These are phyloP conservation scores for Colletotrichum endophyticum DNA, from an alignment of 2,329 filamentous ascomycete genomes.

Conservation along the genomic window DNA sequence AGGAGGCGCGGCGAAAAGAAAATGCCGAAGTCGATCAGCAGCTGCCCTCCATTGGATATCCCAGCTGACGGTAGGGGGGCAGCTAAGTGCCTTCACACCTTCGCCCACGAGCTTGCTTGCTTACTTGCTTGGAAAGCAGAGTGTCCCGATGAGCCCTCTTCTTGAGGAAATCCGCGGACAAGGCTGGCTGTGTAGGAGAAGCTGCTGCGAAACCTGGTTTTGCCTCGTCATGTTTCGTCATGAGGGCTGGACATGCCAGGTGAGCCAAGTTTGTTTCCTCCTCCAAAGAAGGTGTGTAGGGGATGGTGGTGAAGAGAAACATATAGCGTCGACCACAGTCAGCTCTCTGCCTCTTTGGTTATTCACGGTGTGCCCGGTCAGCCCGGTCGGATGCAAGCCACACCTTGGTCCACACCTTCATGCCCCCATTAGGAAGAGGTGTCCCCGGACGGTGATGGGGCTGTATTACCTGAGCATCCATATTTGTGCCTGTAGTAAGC, in stretches of 20 bases:
- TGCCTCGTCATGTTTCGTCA: not conserved
- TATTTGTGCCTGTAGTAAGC: not conserved
- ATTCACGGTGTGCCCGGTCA: constrained; percentile 1
- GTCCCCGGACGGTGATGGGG: not conserved
- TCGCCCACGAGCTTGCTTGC: not conserved
- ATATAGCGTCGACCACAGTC: not conserved
- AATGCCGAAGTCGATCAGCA: not conserved
- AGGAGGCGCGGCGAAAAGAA: not conserved
- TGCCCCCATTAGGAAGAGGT: not conserved
- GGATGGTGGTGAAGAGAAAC: not conserved
- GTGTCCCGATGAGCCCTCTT: not conserved
- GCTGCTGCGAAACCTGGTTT: not conserved
- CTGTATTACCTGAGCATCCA: not conserved
- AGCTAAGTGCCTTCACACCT: not conserved
- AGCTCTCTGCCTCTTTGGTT: not conserved
- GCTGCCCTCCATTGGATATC: not conserved
- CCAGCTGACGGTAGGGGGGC: not conserved
- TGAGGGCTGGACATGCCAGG: not conserved
- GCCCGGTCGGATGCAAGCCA: constrained; percentile 4
- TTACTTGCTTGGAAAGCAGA: not conserved
- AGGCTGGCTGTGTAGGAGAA: not conserved
- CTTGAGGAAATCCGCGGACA: not conserved
- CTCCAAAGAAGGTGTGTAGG: not conserved
- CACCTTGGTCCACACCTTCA: not conserved
- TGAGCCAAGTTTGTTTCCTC: not conserved